Conservation (phyloP, 2,329 filamentous ascomycete genomes). For the Zasmidium cellare region DNA sequence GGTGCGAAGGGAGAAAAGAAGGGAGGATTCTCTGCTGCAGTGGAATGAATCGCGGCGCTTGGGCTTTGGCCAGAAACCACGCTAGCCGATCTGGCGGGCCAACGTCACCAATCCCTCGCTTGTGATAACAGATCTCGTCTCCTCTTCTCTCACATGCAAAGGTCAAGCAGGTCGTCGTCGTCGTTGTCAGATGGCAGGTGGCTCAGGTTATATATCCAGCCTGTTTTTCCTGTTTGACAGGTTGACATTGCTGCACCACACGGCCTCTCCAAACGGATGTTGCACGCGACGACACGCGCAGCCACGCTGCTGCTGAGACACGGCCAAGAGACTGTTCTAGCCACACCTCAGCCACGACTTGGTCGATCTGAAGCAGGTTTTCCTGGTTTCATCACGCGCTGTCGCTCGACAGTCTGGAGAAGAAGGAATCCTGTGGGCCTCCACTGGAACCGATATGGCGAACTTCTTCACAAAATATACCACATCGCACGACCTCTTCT, state of each 20-base stretch:
- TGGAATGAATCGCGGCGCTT: background rate
- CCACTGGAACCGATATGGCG: background rate
- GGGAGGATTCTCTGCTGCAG: background rate
- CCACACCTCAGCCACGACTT: background rate
- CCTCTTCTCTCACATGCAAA: background rate
- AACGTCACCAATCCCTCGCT: background rate
- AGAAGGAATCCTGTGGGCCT: background rate
- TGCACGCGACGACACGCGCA: background rate
- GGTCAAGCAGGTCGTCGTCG: background rate
- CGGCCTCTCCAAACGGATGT: background rate
- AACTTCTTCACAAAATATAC: background rate
- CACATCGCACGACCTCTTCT: background rate
- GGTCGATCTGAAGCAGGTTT: background rate
- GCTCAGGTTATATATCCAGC: background rate
- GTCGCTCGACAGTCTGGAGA: background rate
- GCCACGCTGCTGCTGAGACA: background rate
- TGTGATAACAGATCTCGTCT: background rate
- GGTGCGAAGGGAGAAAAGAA: background rate
- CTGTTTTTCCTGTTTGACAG: background rate
- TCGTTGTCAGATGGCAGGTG: background rate
- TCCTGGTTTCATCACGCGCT: background rate
- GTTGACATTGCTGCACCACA: background rate
- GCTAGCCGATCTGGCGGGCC: background rate
- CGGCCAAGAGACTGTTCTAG: background rate
- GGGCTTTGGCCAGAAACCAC: background rate